A percentile compares a stretch with the other conserved stretches of the same genome.
These are phyloP conservation scores for Ceratocystis eucalypticola DNA, from an alignment of 2,329 filamentous ascomycete genomes.

Conservation along the genomic window DNA sequence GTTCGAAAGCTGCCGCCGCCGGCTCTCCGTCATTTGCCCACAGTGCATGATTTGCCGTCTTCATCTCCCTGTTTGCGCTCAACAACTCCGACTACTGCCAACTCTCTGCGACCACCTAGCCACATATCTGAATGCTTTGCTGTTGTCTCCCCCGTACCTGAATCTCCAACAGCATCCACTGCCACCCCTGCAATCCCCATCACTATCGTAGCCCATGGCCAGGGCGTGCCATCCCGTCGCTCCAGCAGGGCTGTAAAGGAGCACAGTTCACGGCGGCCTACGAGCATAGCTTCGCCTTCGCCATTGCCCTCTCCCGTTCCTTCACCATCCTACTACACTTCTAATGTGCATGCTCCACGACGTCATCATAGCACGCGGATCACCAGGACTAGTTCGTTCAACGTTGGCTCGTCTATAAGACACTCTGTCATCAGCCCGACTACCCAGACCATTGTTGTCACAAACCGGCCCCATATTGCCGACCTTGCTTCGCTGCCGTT, in stretches of 20 bases:
- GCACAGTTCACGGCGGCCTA: slow-evolving; percentile 1
- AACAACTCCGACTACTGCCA: background rate
- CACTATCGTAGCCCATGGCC: background rate
- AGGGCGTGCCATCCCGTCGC: background rate
- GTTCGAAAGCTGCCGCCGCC: slow-evolving; percentile 13
- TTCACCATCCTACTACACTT: background rate
- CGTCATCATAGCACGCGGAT: slow-evolving; percentile 12
- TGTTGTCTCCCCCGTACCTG: background rate
- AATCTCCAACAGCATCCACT: background rate
- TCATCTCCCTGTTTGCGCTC: background rate
- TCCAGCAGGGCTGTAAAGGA: slow-evolving; percentile 8
- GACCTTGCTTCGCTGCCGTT: slow-evolving; percentile 12
- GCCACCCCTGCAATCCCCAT: background rate
- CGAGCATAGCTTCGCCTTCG: background rate
- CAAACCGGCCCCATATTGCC: slow-evolving; percentile 9
- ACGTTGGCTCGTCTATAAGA: background rate
- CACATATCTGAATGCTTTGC: slow-evolving; percentile 5
- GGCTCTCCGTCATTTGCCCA: slow-evolving; percentile 10
- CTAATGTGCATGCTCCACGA: background rate
- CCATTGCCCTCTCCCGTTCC: background rate
- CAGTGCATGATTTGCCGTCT: slow-evolving; percentile 12
- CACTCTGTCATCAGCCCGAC: background rate
- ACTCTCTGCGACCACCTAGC: background rate
- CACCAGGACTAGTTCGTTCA: background rate
- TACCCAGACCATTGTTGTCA: background rate